Percentiles rank a stretch among this genome's conserved stretches.
Evolutionary conservation across 2,329 filamentous ascomycete genomes (phyloP).

Genomic region (Colletotrichum nymphaeae): DNA sequence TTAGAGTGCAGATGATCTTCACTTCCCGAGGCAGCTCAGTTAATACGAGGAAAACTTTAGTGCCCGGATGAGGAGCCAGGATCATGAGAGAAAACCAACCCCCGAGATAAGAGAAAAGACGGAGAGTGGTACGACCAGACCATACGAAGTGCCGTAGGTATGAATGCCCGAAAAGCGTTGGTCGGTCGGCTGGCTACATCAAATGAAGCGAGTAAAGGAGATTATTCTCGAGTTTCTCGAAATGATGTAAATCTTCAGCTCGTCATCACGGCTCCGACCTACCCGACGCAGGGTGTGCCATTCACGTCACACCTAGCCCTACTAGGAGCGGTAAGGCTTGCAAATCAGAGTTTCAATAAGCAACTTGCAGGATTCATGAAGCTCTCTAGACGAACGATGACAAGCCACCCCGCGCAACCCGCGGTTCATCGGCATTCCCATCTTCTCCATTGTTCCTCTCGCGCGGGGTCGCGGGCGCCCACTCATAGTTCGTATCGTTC

Average conservation of each 20-base stretch:
- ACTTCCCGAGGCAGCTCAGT: not conserved
- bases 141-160: not conserved
- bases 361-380: not conserved
- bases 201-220: no score
- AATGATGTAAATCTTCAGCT: not conserved
- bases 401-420: not conserved
- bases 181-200: not conserved
- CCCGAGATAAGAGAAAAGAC: not conserved
- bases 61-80: not conserved
- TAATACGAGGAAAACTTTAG: not conserved
- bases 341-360: not conserved
- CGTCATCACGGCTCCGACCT: not conserved
- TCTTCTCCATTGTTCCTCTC: not conserved
- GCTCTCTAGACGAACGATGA: not conserved
- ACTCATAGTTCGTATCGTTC: not conserved
- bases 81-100: not conserved
- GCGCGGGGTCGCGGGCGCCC: no score
- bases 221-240: not conserved
- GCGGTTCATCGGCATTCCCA: not conserved
- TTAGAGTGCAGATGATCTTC: not conserved
- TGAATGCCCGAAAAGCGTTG: not conserved
- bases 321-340: not conserved
- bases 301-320: not conserved
- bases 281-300: not conserved
- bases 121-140: not conserved